Percentiles rank a stretch among this genome's conserved stretches.
phyloP scores from a whole-genome alignment of 495 filamentous ascomycete genomes.

The Tuber calosporum region DNA sequence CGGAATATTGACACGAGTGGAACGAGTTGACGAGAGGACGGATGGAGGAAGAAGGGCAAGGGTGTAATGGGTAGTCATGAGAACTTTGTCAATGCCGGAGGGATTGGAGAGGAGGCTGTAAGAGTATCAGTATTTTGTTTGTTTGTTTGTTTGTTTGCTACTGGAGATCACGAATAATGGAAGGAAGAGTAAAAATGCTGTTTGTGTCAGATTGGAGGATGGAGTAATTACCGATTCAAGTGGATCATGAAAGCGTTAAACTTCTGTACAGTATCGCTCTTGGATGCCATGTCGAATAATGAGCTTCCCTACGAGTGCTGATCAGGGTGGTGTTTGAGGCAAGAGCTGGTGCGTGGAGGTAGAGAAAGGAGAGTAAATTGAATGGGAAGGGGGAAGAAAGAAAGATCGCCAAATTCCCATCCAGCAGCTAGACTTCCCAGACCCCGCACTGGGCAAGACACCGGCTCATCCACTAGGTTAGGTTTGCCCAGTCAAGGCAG shows the following conservation, averaged over 20 bases:
- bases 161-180: background rate
- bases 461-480: background rate
- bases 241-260: background rate
- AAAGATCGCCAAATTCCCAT: background rate
- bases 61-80: conserved; percentile 61
- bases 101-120: conserved; percentile 51
- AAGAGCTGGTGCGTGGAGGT: background rate
- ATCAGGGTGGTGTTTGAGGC: background rate
- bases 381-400: background rate
- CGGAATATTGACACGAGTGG: conserved; percentile 46
- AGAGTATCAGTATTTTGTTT: background rate
- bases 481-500: background rate
- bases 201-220: background rate
- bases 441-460: background rate
- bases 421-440: background rate
- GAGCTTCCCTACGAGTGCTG: background rate
- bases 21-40: conserved; percentile 43
- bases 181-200: background rate
- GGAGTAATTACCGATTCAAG: background rate
- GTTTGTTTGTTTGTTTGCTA: background rate
- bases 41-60: conserved; percentile 48
- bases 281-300: background rate
- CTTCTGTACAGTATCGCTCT: background rate
- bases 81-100: conserved; percentile 54
- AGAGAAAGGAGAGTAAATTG: background rate